phyloP scores from a whole-genome alignment of 352 stramenopile genomes.

The Phytophthora capsici region DNA sequence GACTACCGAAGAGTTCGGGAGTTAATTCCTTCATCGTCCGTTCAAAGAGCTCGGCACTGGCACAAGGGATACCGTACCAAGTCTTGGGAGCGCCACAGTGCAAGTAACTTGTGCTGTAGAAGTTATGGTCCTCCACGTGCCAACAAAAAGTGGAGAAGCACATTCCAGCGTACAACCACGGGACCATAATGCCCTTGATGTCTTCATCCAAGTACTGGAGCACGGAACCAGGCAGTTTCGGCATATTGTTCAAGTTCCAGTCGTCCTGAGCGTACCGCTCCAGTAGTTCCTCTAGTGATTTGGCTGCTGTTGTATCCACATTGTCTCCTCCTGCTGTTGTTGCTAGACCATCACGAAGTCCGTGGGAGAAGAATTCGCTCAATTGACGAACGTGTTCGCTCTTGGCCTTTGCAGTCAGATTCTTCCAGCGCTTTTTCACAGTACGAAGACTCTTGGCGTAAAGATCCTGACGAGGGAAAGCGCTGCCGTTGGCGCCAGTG shows the following conservation, averaged over 20 bases:
- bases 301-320: conserved; percentile 14
- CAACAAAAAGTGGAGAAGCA: conserved; percentile 99
- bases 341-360: conserved; percentile 40
- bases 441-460: conserved; percentile 62
- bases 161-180: conserved; percentile 99
- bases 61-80: conserved; percentile 97
- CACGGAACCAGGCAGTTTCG: conserved; percentile 92
- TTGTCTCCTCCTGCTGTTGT: conserved; percentile 26
- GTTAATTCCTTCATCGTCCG: conserved; percentile 91
- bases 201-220: conserved; percentile 96
- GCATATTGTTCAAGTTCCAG: conserved; percentile 99
- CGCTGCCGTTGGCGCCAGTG: conserved; percentile 82
- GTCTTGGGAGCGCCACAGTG: conserved; percentile 97
- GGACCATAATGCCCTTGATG: conserved; percentile 99
- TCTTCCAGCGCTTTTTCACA: conserved; percentile 59
- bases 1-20: conserved; percentile 94
- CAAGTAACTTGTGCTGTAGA: conserved; percentile 99
- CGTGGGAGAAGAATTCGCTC: conserved; percentile 65
- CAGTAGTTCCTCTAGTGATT: conserved; percentile 59
- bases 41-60: conserved; percentile 92
- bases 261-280: conserved; percentile 80
- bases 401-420: conserved; percentile 42
- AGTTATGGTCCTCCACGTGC: conserved; percentile 99
- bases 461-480: conserved; percentile 79
- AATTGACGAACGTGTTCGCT: conserved; percentile 41